phyloP scores from a whole-genome alignment of 805 yeast genomes.

The Suhomyces sp. region DNA sequence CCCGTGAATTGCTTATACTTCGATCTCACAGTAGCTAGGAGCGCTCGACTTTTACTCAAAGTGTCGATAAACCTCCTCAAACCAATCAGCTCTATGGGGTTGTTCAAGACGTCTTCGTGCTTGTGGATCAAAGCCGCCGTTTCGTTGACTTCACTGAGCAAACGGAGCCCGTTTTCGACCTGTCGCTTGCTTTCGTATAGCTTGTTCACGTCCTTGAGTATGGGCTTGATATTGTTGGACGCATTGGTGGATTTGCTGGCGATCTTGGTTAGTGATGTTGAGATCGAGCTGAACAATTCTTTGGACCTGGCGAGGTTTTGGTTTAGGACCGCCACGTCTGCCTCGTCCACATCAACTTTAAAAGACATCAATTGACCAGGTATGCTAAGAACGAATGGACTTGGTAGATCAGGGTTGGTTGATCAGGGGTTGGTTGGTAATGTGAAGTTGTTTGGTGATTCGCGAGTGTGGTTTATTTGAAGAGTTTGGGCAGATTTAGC shows the following conservation, averaged over 20 bases:
- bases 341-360: constrained; percentile 64
- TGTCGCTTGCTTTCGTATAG: constrained; percentile 54
- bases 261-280: constrained; percentile 52
- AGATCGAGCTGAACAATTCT: constrained; percentile 52
- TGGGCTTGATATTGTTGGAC: constrained; percentile 65
- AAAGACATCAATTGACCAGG: constrained; percentile 7
- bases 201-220: constrained; percentile 58
- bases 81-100: constrained; percentile 41
- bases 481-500: too few species aligned
- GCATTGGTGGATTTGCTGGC: constrained; percentile 54
- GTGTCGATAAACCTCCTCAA: constrained; percentile 31
- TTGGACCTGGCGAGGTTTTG: constrained; percentile 64
- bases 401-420: too few species aligned
- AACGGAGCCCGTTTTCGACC: constrained; percentile 54
- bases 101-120: constrained; percentile 34
- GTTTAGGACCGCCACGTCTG: constrained; percentile 78
- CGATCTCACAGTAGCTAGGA: constrained; percentile 43
- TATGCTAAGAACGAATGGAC: too few species aligned
- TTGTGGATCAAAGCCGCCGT: constrained; percentile 45
- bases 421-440: too few species aligned
- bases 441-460: too few species aligned
- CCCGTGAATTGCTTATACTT: constrained; percentile 60
- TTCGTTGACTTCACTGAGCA: constrained; percentile 48
- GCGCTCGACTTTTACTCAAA: constrained; percentile 38
- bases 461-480: too few species aligned